phyloP scores from a whole-genome alignment of 148 eudicot species.

The Arbutus unedo region DNA sequence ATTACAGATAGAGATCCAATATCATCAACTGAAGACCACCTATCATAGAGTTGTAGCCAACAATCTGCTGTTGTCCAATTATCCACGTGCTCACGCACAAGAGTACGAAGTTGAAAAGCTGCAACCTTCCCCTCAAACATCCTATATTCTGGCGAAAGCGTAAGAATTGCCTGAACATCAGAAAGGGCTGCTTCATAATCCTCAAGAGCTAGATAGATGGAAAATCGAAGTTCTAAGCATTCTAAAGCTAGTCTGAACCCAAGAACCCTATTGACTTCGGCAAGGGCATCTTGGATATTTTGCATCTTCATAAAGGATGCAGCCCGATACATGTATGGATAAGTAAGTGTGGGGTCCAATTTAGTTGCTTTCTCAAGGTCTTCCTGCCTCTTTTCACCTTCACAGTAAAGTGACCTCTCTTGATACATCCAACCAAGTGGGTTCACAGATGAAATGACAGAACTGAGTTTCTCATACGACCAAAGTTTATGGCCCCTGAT shows the following conservation, averaged over 20 bases:
- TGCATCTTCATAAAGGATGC: conserved; percentile 63
- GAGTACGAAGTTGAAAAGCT: conserved; percentile 67
- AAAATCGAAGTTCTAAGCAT: conserved; percentile 87
- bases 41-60: conserved; percentile 87
- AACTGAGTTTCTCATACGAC: conserved; percentile 62
- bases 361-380: conserved; percentile 82
- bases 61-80: conserved; percentile 92
- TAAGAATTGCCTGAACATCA: conserved; percentile 85
- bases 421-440: conserved; percentile 97
- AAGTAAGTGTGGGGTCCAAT: conserved; percentile 88
- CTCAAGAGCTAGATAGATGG: conserved; percentile 72
- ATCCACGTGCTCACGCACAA: conserved; percentile 68
- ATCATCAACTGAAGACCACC: conserved; percentile 98
- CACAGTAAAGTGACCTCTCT: conserved; percentile 74
- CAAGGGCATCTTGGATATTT: conserved; percentile 58
- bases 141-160: conserved; percentile 71
- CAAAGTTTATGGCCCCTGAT: conserved; percentile 53
- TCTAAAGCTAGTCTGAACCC: conserved; percentile 89
- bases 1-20: conserved; percentile 92
- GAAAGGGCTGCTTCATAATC: conserved; percentile 74
- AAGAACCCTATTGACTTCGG: conserved; percentile 76
- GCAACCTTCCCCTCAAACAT: conserved; percentile 83
- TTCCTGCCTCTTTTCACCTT: conserved; percentile 54
- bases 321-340: conserved; percentile 92
- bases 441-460: conserved; percentile 45